A percentile compares a stretch with the other conserved stretches of the same genome.
These are phyloP conservation scores for Salvia sclarea DNA, from an alignment of 305 asterid genomes.

Conservation along the genomic window DNA sequence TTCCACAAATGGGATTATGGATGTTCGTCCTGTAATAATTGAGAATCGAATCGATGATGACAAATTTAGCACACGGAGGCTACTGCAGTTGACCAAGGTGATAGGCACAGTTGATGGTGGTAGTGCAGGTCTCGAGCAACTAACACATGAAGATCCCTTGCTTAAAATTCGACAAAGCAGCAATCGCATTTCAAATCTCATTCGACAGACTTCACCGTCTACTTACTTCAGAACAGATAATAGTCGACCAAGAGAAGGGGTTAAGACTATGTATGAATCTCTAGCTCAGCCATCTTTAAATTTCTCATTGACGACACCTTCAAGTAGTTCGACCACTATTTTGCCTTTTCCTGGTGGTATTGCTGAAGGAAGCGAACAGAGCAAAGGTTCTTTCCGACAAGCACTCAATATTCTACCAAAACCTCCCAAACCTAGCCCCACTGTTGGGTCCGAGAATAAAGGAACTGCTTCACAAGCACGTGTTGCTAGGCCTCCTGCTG, in stretches of 20 bases:
- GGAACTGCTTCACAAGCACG: conserved; percentile 50
- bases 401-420: conserved; percentile 56
- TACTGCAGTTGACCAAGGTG: conserved; percentile 50
- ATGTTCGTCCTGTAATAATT: conserved; percentile 36
- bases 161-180: conserved; percentile 48
- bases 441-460: conserved; percentile 49
- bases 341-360: conserved; percentile 42
- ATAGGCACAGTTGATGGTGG: conserved; percentile 38
- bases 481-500: conserved; percentile 86
- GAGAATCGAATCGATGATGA: conserved; percentile 44
- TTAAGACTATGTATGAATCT: conserved; percentile 54
- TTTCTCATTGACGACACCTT: conserved; percentile 56
- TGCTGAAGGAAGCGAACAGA: conserved; percentile 63
- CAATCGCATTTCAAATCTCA: conserved; percentile 41
- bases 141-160: conserved; percentile 45
- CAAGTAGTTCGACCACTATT: conserved; percentile 46
- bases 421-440: conserved; percentile 58
- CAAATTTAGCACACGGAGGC: conserved; percentile 49
- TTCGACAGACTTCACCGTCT: conserved; percentile 47
- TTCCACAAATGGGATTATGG: conserved; percentile 39
- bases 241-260: conserved; percentile 51
- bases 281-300: conserved; percentile 56
- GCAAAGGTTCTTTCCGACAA: conserved; percentile 51
- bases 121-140: conserved; percentile 46
- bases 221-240: conserved; percentile 49